These are phyloP conservation scores for Diplodia mutila DNA, from an alignment of 2,329 filamentous ascomycete genomes.

Conservation along the genomic window DNA sequence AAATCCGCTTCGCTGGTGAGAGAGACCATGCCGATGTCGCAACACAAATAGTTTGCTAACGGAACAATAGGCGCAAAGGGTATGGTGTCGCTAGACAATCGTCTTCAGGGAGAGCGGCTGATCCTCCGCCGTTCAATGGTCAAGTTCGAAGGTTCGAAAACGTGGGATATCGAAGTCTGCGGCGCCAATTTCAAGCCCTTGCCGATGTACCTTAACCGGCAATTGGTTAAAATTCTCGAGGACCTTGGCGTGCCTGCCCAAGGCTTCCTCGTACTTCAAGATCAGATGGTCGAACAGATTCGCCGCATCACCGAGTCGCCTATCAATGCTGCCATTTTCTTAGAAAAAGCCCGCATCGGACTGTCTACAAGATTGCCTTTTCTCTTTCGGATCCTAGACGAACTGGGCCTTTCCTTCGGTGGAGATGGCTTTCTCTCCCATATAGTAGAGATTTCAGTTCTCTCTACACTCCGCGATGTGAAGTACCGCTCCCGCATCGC, in stretches of 20 bases:
- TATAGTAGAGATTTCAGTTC: conserved; percentile 69
- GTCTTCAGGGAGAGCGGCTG: conserved; percentile 62
- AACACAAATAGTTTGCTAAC: conserved; percentile 11
- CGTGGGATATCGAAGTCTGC: conserved; percentile 70
- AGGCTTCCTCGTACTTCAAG: conserved; percentile 69
- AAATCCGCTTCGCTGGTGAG: conserved; percentile 70
- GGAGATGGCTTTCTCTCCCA: conserved; percentile 71
- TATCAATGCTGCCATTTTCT: conserved; percentile 67
- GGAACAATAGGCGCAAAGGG: conserved; percentile 66
- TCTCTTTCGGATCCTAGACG: conserved; percentile 63
- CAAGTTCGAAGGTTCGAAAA: conserved; percentile 63
- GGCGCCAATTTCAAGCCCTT: conserved; percentile 69
- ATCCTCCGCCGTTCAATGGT: conserved; percentile 74
- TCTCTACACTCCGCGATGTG: conserved; percentile 72
- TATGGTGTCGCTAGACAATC: conserved; percentile 71
- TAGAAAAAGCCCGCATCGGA: conserved; percentile 66
- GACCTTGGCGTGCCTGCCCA: conserved; percentile 65
- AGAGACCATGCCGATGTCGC: not conserved
- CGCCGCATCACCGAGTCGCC: conserved; percentile 61
- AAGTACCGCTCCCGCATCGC: conserved; percentile 81
- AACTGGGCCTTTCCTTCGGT: conserved; percentile 66
- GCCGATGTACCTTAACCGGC: conserved; percentile 73
- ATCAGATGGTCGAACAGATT: conserved; percentile 62
- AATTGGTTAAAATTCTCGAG: conserved; percentile 84
- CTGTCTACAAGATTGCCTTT: conserved; percentile 62